Base-by-base conservation (phyloP, 2,329 filamentous ascomycete species). In the Decorospora gaudefroyi region DNA sequence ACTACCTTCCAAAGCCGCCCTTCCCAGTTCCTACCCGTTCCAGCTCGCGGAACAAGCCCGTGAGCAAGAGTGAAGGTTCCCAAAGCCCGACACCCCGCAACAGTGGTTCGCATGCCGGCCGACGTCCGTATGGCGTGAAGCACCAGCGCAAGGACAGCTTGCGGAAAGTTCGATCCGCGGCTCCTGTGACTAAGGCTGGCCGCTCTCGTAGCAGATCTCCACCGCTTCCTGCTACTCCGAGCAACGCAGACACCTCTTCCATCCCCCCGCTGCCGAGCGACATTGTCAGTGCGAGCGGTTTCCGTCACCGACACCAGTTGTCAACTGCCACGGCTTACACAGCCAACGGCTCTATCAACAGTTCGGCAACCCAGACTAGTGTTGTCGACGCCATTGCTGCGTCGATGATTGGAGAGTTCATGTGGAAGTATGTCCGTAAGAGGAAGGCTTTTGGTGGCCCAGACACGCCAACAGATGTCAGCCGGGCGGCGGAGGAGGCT, bases 331-430 rank as follows among this genome's bases (percentile, higher is more conserved):
- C 82, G 1, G 73, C 73, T 2, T 78, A 78, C 50, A 84, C 82
- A 1, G 75, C 74, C 19, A 76, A 73, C 46, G 77, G 77, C 27
- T 85, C 80, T 3, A 75, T 78, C 41, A 78, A 75, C 28, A 84
- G 78, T 55, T 74, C 77, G 8, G 78, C 82, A 19, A 85, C 90
- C 55, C 82, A 85, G 29, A 86, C 86, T 0, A 87, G 84, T 30
- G 89, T 97, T 10, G 92, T 99, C 4, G 93, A 97, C 73, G 90
- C 93, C 3, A 97, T 99, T 69, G 91, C 93, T 1, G 91, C 95
- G 65, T 95, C 92, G 0, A 99, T 99, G 93, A 90, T 99, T 19
- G 93, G 93, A 25, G 93, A 97, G 64, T 93, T 89, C 87, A 92
- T 95, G 88, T 91, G 86, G 76, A 95, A 95, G 71, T 93, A 95